Conservation (phyloP, 495 filamentous ascomycete genomes). For the Clavariopsis aquatica region DNA sequence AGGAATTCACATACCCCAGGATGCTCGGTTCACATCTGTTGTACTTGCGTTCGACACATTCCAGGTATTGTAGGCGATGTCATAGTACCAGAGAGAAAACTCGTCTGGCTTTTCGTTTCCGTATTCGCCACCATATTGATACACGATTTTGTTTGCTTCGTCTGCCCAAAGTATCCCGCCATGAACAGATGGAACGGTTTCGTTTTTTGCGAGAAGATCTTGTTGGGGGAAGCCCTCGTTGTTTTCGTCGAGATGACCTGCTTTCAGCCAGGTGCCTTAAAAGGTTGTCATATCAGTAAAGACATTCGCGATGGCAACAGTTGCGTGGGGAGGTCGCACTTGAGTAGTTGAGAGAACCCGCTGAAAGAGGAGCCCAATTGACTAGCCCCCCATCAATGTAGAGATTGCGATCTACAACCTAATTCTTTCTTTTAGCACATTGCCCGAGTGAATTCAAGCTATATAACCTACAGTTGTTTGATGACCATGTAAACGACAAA, state of each 20-base stretch:
- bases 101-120: slow-evolving; percentile 41
- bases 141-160: slow-evolving; percentile 55
- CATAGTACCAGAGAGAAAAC: slow-evolving; percentile 49
- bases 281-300: background rate
- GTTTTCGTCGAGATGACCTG: slow-evolving; percentile 18
- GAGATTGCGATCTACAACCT: slow-evolving; percentile 18
- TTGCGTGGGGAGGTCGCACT: slow-evolving; percentile 8
- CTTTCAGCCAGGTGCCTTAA: slow-evolving; percentile 25
- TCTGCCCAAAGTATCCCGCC: slow-evolving; percentile 57
- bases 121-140: slow-evolving; percentile 55
- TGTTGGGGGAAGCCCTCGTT: slow-evolving; percentile 51
- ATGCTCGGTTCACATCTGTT: slow-evolving; percentile 34
- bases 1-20: slow-evolving; percentile 32
- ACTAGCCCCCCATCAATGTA: slow-evolving; percentile 29
- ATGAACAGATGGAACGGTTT: slow-evolving; percentile 46
- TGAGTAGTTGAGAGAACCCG: slow-evolving; percentile 23
- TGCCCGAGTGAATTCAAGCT: background rate
- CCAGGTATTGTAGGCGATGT: slow-evolving; percentile 51
- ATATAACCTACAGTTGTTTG: slow-evolving; percentile 18
- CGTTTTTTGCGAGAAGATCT: slow-evolving; percentile 52
- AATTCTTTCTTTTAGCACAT: background rate
- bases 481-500: slow-evolving; percentile 24
- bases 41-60: slow-evolving; percentile 28
- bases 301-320: background rate
- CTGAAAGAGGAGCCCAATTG: slow-evolving; percentile 18